Base-by-base conservation (phyloP, 345 rosid genomes). In the Bruguiera parviflora region DNA sequence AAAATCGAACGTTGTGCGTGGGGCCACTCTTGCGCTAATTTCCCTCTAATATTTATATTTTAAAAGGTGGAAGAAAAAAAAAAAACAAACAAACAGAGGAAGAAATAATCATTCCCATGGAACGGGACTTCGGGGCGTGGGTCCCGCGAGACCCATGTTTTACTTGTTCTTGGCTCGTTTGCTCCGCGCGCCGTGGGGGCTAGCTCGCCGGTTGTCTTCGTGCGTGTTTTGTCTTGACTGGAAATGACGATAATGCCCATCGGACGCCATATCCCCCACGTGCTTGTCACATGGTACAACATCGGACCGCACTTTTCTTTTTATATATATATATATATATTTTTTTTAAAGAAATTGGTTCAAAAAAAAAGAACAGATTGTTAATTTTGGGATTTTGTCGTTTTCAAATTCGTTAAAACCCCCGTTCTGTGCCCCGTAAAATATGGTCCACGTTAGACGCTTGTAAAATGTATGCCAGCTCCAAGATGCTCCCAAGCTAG, bases 1-100 rank as follows among this genome's bases (percentile, higher is more conserved):
- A 35, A 3, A 22, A 78, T 80, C 77, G 86, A 85, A 76, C 89
- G 85, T 81, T 81, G 87, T 21, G 37, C 61, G 85, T 78, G 85
- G 85, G 86, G 84, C 29, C 80, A 64, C 21, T 47, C 51, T 67
- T 73, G 15, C 25, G 16, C 69, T 65, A 68, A 43, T 68, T 74
- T 73, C 79, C 79, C 75, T 77, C 77, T 43, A 13, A 43, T 43
- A 43, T 43, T 43, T 43, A 13, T 13, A 43, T 43, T 62, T 10
- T 4, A 21, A 39, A 22, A 8, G 1, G 15, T 39, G 5, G 18
- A 1, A 27, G 24, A 39, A 3, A 57, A 60, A 3, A 46, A 5
- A 10, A 8, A 33, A 9, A 2, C 1, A 9, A 28, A 24, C 4
- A 21, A 0, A 18, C 11, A 21, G 7, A 51, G 39, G 3, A 46